Conservation (phyloP, 2,329 filamentous ascomycete species). For the Tothia fuscella region DNA sequence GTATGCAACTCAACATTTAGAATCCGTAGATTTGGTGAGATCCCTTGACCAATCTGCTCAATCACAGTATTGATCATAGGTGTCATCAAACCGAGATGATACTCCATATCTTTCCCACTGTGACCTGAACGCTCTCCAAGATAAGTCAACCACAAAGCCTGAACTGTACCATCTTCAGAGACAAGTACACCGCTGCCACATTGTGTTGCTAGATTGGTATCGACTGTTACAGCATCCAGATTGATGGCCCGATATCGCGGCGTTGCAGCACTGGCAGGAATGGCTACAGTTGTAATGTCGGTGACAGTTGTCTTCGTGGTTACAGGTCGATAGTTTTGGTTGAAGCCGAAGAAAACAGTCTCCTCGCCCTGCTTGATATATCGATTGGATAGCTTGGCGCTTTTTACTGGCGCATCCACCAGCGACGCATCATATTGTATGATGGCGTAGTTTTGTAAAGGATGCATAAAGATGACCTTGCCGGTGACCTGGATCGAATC, state of each 20-base stretch:
- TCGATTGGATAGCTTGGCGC: constrained; percentile 68
- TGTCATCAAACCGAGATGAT: constrained; percentile 84
- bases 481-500: constrained; percentile 91
- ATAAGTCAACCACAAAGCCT: constrained; percentile 94
- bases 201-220: constrained; percentile 80
- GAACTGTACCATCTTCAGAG: constrained; percentile 78
- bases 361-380: constrained; percentile 86
- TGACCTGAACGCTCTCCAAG: constrained; percentile 74
- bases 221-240: constrained; percentile 91
- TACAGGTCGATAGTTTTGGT: constrained; percentile 86
- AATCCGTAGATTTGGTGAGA: constrained; percentile 73
- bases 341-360: constrained; percentile 97
- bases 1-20: constrained; percentile 89
- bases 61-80: constrained; percentile 84
- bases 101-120: constrained; percentile 83
- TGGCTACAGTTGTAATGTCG: constrained; percentile 92
- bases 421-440: constrained; percentile 88
- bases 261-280: constrained; percentile 83
- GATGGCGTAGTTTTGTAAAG: constrained; percentile 91
- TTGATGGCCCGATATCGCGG: constrained; percentile 92
- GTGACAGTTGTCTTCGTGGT: constrained; percentile 91
- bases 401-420: constrained; percentile 88
- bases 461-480: constrained; percentile 91
- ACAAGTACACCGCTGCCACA: constrained; percentile 92
- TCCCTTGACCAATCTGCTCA: constrained; percentile 67